Percentiles rank a stretch among this genome's conserved stretches.
Conservation (phyloP, 2,329 filamentous ascomycete species). For the Nannizziopsis barbatae region DNA sequence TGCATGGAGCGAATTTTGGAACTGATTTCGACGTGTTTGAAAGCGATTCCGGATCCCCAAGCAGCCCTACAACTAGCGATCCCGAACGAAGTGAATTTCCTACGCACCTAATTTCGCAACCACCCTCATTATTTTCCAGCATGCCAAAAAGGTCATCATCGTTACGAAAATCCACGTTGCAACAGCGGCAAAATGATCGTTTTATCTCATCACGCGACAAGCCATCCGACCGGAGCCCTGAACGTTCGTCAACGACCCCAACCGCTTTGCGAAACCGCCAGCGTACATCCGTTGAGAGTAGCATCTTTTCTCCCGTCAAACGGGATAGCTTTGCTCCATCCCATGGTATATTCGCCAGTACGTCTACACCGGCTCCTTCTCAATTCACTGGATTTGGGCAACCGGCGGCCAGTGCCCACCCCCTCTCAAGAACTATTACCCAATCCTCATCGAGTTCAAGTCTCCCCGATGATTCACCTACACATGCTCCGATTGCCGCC, state of each 20-base stretch:
- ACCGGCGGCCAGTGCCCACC: conserved; percentile 50
- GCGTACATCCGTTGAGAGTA: conserved; percentile 69
- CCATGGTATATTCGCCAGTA: conserved; percentile 38
- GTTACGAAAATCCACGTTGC: conserved; percentile 72
- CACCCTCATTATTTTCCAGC: conserved; percentile 42
- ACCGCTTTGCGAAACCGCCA: conserved; percentile 51
- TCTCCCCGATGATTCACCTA: conserved; percentile 60
- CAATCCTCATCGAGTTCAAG: conserved; percentile 78
- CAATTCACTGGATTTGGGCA: conserved; percentile 7
- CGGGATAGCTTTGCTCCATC: conserved; percentile 55
- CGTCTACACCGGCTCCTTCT: conserved; percentile 1
- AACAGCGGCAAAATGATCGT: conserved; percentile 66
- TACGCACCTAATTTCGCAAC: conserved; percentile 10
- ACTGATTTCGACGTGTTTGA: conserved; percentile 69
- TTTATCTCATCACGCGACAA: conserved; percentile 40
- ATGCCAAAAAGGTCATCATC: conserved; percentile 63
- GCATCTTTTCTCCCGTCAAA: conserved; percentile 50
- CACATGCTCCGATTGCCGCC: conserved; percentile 47
- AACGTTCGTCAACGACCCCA: conserved; percentile 45
- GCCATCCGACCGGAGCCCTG: conserved; percentile 28
- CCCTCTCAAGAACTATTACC: conserved; percentile 73
- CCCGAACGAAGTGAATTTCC: not conserved
- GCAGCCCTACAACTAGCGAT: not conserved
- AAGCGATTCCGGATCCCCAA: conserved; percentile 19
- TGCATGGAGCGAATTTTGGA: conserved; percentile 60